Evolutionary conservation across 2,329 filamentous ascomycete genomes (phyloP), one percentile per base, ranked within the genome.

Genomic region (Trichoderma semiorbis): DNA sequence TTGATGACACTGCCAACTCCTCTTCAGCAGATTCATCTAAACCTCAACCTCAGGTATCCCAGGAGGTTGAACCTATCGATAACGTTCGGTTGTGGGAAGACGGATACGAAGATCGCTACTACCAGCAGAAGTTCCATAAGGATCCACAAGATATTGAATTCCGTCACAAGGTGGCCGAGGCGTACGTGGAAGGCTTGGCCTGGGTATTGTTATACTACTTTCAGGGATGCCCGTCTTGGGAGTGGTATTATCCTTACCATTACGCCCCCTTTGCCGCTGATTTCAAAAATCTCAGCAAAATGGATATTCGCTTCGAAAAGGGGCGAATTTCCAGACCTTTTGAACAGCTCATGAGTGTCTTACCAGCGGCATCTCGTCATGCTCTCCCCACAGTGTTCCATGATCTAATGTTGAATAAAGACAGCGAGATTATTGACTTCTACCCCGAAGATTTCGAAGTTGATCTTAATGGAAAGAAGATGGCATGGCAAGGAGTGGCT

Each of bases 151-250:
- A 99, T 80, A 85, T 92, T 63, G 92, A 90, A 66, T 98, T 98
- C 81, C 92, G 95, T 69, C 92, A 95, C 81, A 89, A 94, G 78
- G 97, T 99, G 71, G 96, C 92, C 43, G 89, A 90, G 69, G 90
- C 93, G n/a, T 99, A 99, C 80, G 94, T 95, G 14, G 94, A 98
- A 84, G 96, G 96, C 43, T 87, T 99, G 11, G 92, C 92, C 26
- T 99, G 97, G 96, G 96, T 99, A 50, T 85, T 99, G 65, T 86
- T 95, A 43, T 99, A 99, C 82, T 99, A 99, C 81, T 97, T 98
- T 81, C 96, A 99, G 81, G 96, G 96, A 30, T 99, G 96, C 77
- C 94, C 96, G 26, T 98, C 94, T 0, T 99, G 97, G 96, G 97
- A 95, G 67, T 99, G 96, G 96, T 99, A 96, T 80, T 99, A 98